These are phyloP conservation scores for Kalaharituber pfeilii DNA, from an alignment of 2,329 filamentous ascomycete species.

Conservation along the genomic window DNA sequence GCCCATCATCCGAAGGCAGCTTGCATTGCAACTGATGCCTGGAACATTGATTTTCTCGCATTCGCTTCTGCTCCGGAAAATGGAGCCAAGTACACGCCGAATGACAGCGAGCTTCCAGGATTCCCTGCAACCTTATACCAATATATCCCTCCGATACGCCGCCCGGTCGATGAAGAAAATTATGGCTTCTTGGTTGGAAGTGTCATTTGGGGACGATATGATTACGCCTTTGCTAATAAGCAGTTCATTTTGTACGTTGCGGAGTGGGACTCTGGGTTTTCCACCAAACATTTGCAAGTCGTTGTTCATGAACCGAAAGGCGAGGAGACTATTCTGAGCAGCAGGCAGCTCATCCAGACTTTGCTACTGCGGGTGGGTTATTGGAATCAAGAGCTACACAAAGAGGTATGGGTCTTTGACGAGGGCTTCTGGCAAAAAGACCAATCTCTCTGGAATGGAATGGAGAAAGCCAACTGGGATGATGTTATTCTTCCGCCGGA, in stretches of 20 bases:
- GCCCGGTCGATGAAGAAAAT: background rate
- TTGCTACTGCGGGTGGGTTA: slow-evolving; percentile 39
- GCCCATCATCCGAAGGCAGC: slow-evolving; percentile 31
- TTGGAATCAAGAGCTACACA: slow-evolving; percentile 41
- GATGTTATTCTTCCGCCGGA: slow-evolving; percentile 47
- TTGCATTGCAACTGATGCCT: slow-evolving; percentile 28
- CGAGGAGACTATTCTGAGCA: background rate
- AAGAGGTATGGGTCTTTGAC: slow-evolving; percentile 51
- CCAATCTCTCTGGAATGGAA: slow-evolving; percentile 40
- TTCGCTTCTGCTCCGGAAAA: slow-evolving; percentile 30
- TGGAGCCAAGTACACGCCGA: slow-evolving; percentile 24
- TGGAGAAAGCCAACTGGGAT: slow-evolving; percentile 42
- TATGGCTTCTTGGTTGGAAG: slow-evolving; percentile 3
- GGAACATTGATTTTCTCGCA: slow-evolving; percentile 28
- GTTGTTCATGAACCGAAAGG: slow-evolving; percentile 7
- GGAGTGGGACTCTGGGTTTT: background rate
- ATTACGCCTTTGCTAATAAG: slow-evolving; percentile 11
- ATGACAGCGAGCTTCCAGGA: slow-evolving; percentile 5
- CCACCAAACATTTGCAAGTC: slow-evolving; percentile 2
- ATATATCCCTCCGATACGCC: background rate
- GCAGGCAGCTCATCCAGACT: slow-evolving; percentile 27
- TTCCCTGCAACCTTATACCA: slow-evolving; percentile 1
- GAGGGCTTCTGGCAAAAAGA: slow-evolving; percentile 45
- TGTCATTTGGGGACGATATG: slow-evolving; percentile 4
- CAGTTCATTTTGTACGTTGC: slow-evolving; percentile 9